phyloP scores from a whole-genome alignment of 495 filamentous ascomycete genomes.

The Massariosphaeria phaeospora region DNA sequence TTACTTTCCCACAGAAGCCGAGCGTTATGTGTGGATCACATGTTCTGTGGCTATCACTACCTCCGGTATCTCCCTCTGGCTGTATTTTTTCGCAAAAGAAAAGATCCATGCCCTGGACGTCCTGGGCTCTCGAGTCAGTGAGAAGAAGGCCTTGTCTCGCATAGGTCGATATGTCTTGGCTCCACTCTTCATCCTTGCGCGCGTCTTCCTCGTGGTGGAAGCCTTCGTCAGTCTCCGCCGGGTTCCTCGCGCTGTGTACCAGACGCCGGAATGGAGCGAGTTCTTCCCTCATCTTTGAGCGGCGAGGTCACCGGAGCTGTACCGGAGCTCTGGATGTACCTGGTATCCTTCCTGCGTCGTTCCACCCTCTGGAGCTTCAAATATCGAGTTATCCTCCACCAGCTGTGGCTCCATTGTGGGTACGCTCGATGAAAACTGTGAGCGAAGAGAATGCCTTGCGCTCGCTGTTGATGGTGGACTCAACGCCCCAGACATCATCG shows the following conservation, averaged over 20 bases:
- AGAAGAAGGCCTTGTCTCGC: not conserved
- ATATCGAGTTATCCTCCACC: slow-evolving; percentile 2
- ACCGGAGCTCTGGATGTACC: not conserved
- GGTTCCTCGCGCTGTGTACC: slow-evolving; percentile 6
- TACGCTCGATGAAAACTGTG: too few relatives aligned
- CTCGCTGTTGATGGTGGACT: not conserved
- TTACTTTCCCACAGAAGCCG: slow-evolving; percentile 9
- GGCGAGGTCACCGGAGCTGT: too few relatives aligned
- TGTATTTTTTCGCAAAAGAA: slow-evolving; percentile 13
- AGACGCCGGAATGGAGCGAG: slow-evolving; percentile 20
- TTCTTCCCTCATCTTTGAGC: slow-evolving; percentile 22
- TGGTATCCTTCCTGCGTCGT: slow-evolving; percentile 2
- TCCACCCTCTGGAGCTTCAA: slow-evolving; percentile 14
- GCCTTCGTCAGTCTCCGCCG: slow-evolving; percentile 20
- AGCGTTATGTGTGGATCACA: slow-evolving; percentile 8
- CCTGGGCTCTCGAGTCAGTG: not conserved
- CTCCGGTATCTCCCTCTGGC: slow-evolving; percentile 10
- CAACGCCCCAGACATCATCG: not conserved
- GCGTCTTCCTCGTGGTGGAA: slow-evolving; percentile 21
- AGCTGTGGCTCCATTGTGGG: slow-evolving; percentile 1
- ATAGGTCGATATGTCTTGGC: not conserved
- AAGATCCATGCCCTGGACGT: slow-evolving; percentile 4
- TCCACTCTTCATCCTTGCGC: slow-evolving; percentile 8
- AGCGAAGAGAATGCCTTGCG: not conserved
- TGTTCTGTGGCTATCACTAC: slow-evolving; percentile 9